Base-by-base conservation (phyloP, 202 grass and related monocot genomes). In the Zizania palustris region DNA sequence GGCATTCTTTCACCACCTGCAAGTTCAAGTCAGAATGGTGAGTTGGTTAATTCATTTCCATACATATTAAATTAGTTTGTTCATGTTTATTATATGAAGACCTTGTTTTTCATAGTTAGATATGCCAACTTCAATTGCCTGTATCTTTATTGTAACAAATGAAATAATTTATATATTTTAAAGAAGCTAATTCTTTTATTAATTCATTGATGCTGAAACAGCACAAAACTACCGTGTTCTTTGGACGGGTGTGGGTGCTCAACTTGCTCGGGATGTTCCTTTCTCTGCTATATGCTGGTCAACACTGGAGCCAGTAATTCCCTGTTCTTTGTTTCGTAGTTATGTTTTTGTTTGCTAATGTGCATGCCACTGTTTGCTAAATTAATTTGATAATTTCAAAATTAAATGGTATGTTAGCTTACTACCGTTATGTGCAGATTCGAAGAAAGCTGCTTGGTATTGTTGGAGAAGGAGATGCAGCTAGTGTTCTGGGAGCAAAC, bases 201-300 rank as follows among this genome's bases (percentile, higher is more conserved):
- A 63, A 65, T 79, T 65, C 48, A 40, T 63, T 74, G 18, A 28
- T 56, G 48, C 46, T 71, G 82, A 85, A 76, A 86, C 76, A 94
- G 95, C 87, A 61, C 95, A 90, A 92, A 91, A 93, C 22, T 98
- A 90, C 45, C 89, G 91, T 62, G 48, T 82, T 42, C 56, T 98
- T 11, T 98, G 95, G 95, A 98, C 77, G 65, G 95, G 95, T 67
- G 89, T 98, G 73, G 95, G 95, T 74, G 95, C 95, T 66, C 95
- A 98, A 83, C 89, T 98, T 66, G 89, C 91, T 54, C 84, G 95
- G 42, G 95, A 98, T 77, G 95, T 98, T 83, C 95, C 95, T 45
- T 98, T 98, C 83, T 98, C 95, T 49, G 95, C 89, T 79, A 88
- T 98, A 84, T 98, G 95, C 74, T 98, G 95, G 95, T 84, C 86